Conservation (phyloP, 2,329 filamentous ascomycete species). For the Beauveria scarabaeidicola region DNA sequence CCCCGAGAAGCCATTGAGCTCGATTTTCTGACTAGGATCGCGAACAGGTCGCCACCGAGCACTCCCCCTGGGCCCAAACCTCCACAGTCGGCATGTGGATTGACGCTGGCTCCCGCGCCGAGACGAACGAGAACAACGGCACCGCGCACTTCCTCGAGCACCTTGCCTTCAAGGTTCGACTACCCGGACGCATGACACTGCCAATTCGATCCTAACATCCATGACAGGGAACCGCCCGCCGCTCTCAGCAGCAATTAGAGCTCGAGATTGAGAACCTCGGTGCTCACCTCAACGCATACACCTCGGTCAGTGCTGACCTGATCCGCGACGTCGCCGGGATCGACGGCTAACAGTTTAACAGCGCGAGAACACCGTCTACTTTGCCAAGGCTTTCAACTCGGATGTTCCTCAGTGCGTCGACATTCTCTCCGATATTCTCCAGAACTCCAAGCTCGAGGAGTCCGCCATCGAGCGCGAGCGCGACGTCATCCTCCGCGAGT, state of each 20-base stretch:
- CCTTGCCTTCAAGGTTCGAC: constrained; percentile 91
- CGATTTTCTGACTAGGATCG: constrained; percentile 20
- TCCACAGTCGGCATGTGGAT: constrained; percentile 99
- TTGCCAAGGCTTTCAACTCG: constrained; percentile 97
- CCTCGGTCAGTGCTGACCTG: constrained; percentile 62
- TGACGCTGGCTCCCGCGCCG: constrained; percentile 93
- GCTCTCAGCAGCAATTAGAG: constrained; percentile 94
- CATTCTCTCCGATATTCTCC: constrained; percentile 97
- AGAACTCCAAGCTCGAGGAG: constrained; percentile 96
- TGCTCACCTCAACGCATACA: constrained; percentile 98
- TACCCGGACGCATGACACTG: neutral
- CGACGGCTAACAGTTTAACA: constrained; percentile 30
- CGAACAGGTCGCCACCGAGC: constrained; percentile 84
- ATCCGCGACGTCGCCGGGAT: constrained; percentile 15
- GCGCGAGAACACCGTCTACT: constrained; percentile 99
- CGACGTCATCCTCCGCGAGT: constrained; percentile 96
- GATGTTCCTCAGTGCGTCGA: constrained; percentile 95
- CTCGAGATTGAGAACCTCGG: constrained; percentile 99
- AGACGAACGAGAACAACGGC: constrained; percentile 97
- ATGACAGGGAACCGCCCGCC: constrained; percentile 75
- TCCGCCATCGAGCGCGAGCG: constrained; percentile 93
- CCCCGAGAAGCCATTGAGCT: constrained; percentile 15
- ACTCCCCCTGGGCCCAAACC: constrained; percentile 96
- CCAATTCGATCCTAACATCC: neutral
- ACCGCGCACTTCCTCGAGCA: constrained; percentile 99